Evolutionary conservation across 176 grass and related monocot genomes (phyloP), one percentile per base, ranked within the genome.

Genomic region (Rhipidocladum racemiflorum): DNA sequence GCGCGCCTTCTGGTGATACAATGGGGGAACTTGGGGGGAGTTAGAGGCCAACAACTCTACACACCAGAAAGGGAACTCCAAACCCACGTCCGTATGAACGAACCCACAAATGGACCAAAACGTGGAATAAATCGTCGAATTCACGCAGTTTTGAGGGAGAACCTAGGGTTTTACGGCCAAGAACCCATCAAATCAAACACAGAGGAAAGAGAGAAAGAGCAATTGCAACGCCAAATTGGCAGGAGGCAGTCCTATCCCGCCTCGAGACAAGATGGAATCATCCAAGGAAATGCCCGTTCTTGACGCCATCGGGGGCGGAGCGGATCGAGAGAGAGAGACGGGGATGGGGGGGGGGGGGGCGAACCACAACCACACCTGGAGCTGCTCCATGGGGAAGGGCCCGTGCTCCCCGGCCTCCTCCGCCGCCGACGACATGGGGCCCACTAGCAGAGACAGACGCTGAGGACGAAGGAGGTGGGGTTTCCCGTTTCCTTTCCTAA

Each of bases 341-440:
- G 55, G 5, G 24, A 36, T 28, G 7, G 54, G 64, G n/a, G n/a
- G n/a, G n/a, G n/a, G n/a, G n/a, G n/a, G n/a, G n/a, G n/a, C n/a
- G n/a, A n/a, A n/a, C n/a, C n/a, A n/a, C n/a, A n/a, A 40, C 10
- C n/a, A 12, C 29, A 89, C 91, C 91, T 92, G 91, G 28, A 92
- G 91, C 27, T 89, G 84, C 44, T 92, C 87, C 65, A 92, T 78
- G 34, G 87, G 81, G 69, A 89, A 90, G 24, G 84, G 88, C 30
- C 74, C 84, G n/a, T 79, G 79, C 73, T 86, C 73, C 59, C 42
- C 74, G 21, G 72, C 88, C 48, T 27, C 78, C 53, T 60, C 78
- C 39, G 65, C 56, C 11, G 55, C 56, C 5, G 55, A 38, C 42
- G 75, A 9, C 20, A 85, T 89, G 76, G 81, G 76, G 18, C 40